Evolutionary conservation across 192 early-diverging fungal species (phyloP), one percentile per base, ranked within the genome.

Genomic region (Podila epigama): DNA sequence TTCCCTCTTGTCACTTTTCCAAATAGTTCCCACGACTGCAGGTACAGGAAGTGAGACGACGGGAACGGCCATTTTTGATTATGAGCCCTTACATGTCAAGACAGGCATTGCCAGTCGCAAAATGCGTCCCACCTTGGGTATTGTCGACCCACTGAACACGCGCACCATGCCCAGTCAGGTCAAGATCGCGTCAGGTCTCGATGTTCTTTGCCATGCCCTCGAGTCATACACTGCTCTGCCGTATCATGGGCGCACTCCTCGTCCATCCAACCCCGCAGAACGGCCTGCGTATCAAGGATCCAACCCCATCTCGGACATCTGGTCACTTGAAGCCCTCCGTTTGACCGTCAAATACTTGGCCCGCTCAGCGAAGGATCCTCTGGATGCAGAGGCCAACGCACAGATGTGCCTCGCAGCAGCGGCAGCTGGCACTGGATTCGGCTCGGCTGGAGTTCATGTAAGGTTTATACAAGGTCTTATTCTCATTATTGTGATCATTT

Each of bases 151-250:
- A 31, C 80, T 92, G 57, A 96, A 96, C 85, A 95, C 93, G 0
- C 83, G 89, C 37, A 90, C 88, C 34, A 95, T 95, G 95, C 90
- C 95, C 31, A 79, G 86, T 58, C 89, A 95, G 65, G 93, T 96
- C 20, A 93, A 93, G 44, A 89, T 93, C 64, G 86, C 93, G 8
- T 90, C 89, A 53, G 95, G 95, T 40, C 83, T 96, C 28, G 95
- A 96, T 81, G 95, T 96, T 15, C 79, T 96, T 54, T 95, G 94
- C 82, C 95, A 96, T 64, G 92, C 95, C 22, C 83, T 96, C 34
- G 95, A 96, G 75, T 94, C 93, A 0, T 96, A 96, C 70, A 96
- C 95, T 8, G 95, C 95, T 2, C 84, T 96, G 41, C 95, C 95
- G 3, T 96, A 92, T 77, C 77, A 89, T 54, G 64, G 89, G 75